These are phyloP conservation scores for Penicillium frequentans DNA, from an alignment of 2,329 filamentous ascomycete species.

Conservation along the genomic window DNA sequence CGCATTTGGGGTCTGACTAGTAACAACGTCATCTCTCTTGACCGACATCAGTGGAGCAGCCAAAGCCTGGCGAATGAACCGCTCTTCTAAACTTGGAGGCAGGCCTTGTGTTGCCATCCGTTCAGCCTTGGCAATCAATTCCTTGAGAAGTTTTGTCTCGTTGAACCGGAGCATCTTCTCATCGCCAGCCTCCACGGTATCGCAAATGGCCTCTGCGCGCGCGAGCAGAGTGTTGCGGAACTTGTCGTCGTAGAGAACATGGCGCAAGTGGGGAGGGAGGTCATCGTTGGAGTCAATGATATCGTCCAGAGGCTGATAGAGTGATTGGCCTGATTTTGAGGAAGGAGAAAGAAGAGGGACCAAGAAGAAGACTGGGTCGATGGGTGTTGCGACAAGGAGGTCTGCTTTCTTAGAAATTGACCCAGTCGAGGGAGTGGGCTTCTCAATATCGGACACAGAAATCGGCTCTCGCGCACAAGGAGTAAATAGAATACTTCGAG, in stretches of 20 bases:
- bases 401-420: slow-evolving; percentile 68
- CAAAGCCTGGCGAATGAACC: slow-evolving; percentile 73
- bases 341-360: slow-evolving; percentile 66
- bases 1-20: slow-evolving; percentile 21
- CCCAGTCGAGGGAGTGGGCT: slow-evolving; percentile 32
- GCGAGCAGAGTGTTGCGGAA: slow-evolving; percentile 56
- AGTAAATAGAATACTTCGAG: slow-evolving; percentile 58
- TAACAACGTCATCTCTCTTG: slow-evolving; percentile 54
- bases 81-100: slow-evolving; percentile 80
- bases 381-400: slow-evolving; percentile 77
- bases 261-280: slow-evolving; percentile 41
- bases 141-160: slow-evolving; percentile 65
- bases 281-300: slow-evolving; percentile 48
- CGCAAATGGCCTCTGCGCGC: slow-evolving; percentile 71
- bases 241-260: slow-evolving; percentile 39
- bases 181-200: slow-evolving; percentile 77
- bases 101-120: slow-evolving; percentile 65
- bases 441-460: slow-evolving; percentile 10
- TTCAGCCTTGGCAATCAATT: slow-evolving; percentile 70
- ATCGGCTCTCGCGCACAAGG: slow-evolving; percentile 19
- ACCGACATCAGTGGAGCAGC: slow-evolving; percentile 74
- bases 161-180: slow-evolving; percentile 83
- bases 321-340: slow-evolving; percentile 40
- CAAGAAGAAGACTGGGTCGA: slow-evolving; percentile 83
- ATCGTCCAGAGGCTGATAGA: slow-evolving; percentile 52